Conservation (phyloP, 306 rosid species). For the Dalbergia oliveri region DNA sequence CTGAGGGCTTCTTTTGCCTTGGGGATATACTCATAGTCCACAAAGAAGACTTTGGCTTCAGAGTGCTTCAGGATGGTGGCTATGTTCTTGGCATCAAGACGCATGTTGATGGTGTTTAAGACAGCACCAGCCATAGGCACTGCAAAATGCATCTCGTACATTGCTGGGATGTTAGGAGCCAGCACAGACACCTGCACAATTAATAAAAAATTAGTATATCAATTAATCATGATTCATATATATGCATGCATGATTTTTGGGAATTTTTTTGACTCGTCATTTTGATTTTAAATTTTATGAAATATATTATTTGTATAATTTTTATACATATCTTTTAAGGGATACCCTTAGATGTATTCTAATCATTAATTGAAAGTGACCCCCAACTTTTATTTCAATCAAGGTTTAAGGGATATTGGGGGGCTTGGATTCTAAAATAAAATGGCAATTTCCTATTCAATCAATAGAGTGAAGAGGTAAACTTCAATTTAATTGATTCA, state of each 20-base stretch:
- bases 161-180: conserved; percentile 93
- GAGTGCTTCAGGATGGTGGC: conserved; percentile 84
- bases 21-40: conserved; percentile 70
- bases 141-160: conserved; percentile 98
- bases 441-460: no score
- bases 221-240: no score
- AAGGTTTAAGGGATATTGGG: no score
- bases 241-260: not conserved
- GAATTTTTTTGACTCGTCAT: not conserved
- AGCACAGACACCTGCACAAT: conserved; percentile 74
- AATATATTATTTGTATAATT: not conserved
- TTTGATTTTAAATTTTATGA: not conserved
- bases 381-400: no score
- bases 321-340: no score
- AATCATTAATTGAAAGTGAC: no score
- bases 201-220: not conserved
- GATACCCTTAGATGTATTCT: no score
- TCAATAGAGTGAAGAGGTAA: no score
- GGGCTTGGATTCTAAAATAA: no score
- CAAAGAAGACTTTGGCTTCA: conserved; percentile 77
- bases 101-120: conserved; percentile 80
- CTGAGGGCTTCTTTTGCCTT: conserved; percentile 70
- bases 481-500: no score
- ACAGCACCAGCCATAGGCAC: conserved; percentile 96
- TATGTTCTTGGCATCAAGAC: conserved; percentile 74